These are phyloP conservation scores for Eragrostis tef DNA, from an alignment of 202 grass and related monocot genomes.

Conservation along the genomic window DNA sequence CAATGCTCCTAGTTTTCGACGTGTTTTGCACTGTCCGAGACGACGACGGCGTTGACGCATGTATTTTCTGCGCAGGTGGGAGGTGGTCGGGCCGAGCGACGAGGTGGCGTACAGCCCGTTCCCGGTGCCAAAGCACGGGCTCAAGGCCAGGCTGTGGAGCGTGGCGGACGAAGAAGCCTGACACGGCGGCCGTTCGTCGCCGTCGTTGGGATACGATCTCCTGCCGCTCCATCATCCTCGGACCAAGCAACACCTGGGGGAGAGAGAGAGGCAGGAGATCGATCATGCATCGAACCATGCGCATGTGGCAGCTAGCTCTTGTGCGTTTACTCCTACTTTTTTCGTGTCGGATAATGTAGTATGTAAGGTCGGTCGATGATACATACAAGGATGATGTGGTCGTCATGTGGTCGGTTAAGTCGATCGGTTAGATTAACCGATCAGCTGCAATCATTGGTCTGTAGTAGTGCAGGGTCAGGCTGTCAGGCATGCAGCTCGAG, in stretches of 20 bases:
- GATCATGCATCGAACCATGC: not conserved
- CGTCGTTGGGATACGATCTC: not conserved
- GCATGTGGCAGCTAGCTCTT: not conserved
- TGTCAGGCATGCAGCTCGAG: not conserved
- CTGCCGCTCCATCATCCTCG: not conserved
- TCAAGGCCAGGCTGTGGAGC: slow-evolving; percentile 55
- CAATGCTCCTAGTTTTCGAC: slow-evolving; percentile 18
- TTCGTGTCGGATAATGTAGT: not conserved
- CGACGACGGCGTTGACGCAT: not conserved
- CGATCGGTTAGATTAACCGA: not conserved
- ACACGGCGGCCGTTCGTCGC: too few species aligned
- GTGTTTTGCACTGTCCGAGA: not conserved
- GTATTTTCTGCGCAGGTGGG: slow-evolving; percentile 60
- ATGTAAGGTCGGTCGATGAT: not conserved
- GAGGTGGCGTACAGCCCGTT: slow-evolving; percentile 79
- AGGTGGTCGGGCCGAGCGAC: slow-evolving; percentile 47
- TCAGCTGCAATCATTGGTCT: not conserved
- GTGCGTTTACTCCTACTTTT: too few species aligned
- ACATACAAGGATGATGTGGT: not conserved
- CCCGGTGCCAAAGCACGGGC: slow-evolving; percentile 70
- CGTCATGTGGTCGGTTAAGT: not conserved
- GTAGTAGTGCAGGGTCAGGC: not conserved
- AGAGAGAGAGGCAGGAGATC: not conserved
- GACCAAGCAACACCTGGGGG: not conserved
- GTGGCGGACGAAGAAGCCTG: not conserved